Evolutionary conservation across 139 green algal genomes (phyloP), one percentile per base, ranked within the genome.

Genomic region (Coccomyxa sp.): DNA sequence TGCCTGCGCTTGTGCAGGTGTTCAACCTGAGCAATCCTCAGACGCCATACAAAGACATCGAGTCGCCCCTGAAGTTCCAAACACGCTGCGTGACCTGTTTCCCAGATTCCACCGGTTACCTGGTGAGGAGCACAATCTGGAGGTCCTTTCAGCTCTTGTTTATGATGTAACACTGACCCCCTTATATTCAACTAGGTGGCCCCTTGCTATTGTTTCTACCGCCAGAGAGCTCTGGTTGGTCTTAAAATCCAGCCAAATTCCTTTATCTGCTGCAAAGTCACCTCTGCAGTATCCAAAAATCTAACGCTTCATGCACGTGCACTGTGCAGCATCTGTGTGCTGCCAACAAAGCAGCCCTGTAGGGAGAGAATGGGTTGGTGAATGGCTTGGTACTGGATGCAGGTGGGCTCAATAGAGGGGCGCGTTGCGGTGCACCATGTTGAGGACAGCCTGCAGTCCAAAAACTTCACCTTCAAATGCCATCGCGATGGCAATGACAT

Each of bases 401-500:
- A 71, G 63, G 63, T 71, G 28, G 83, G 83, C 31, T 87, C 83
- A 14, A 81, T 87, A 45, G 83, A 99, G 85, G 96, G 96, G 16
- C 91, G 96, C 31, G 96, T 99, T 74, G 96, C 94, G n/a, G 96
- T 99, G 82, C 94, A 98, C 27, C 95, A 99, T 85, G 91, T 99
- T 23, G 95, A 98, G 79, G 96, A 98, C 45, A 75, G 66, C 25
- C 79, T 93, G 80, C 82, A 92, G 84, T 76, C 45, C 30, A 97
- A 97, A 80, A 98, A 98, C 90, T 98, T 98, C 89, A 96, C 93
- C 0, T 96, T 96, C 88, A 96, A 98, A 87, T 98, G 96, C 90
- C 96, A 98, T 84, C 87, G 95, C 27, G 92, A 98, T 71, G 85
- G 83, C 27, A 89, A 86, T 27, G 96, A 99, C 84, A 96, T 99